phyloP scores from a whole-genome alignment of 164 flowering plant species.

The Magnolia kwangsiensis region DNA sequence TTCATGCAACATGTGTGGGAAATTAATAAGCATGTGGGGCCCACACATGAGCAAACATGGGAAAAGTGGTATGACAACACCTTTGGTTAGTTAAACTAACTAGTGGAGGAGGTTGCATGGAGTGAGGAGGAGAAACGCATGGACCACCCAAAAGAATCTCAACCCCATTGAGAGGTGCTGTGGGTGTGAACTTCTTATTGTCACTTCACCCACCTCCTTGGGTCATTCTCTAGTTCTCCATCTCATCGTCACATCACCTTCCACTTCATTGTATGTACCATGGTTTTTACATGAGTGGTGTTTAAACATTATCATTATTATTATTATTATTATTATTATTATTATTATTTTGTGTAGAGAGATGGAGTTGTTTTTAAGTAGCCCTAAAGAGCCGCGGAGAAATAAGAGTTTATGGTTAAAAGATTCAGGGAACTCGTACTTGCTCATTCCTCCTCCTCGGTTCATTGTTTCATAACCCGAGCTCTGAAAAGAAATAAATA shows the following conservation, averaged over 20 bases:
- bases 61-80: background rate
- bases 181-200: background rate
- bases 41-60: conserved; percentile 2
- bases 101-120: background rate
- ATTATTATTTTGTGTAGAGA: too few species aligned
- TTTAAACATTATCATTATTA: too few species aligned
- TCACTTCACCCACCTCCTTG: background rate
- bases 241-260: background rate
- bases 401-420: too few species aligned
- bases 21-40: conserved; percentile 8
- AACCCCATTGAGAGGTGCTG: background rate
- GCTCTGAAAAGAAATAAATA: too few species aligned
- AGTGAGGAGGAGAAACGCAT: background rate
- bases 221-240: background rate
- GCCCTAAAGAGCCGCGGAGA: too few species aligned
- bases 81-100: background rate
- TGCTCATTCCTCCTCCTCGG: too few species aligned
- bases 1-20: background rate
- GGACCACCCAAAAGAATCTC: conserved; percentile 12
- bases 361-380: too few species aligned
- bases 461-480: too few species aligned
- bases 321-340: too few species aligned
- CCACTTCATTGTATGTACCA: background rate
- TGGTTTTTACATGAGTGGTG: too few species aligned
- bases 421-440: too few species aligned